Conservation (phyloP, 495 filamentous ascomycete genomes). For the Penicillium silybi region DNA sequence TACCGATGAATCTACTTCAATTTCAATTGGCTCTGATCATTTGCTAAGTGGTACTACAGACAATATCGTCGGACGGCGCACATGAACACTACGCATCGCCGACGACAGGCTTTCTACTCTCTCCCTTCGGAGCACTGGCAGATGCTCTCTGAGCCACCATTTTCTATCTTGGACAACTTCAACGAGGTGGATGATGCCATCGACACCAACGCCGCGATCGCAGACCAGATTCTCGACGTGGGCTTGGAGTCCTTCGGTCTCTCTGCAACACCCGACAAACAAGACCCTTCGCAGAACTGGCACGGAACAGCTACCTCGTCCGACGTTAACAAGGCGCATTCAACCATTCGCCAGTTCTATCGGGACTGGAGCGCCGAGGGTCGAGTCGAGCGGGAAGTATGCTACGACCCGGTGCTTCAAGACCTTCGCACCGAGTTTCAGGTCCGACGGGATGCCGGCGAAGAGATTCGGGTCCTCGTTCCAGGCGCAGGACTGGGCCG, state of each 20-base stretch:
- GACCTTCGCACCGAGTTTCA: slow-evolving; percentile 57
- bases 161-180: slow-evolving; percentile 74
- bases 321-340: slow-evolving; percentile 86
- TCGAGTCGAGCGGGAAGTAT: slow-evolving; percentile 63
- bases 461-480: slow-evolving; percentile 65
- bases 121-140: slow-evolving; percentile 80
- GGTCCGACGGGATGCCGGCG: slow-evolving; percentile 14
- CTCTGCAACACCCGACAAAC: slow-evolving; percentile 24
- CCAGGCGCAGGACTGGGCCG: slow-evolving; percentile 88
- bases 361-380: slow-evolving; percentile 92
- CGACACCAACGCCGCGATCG: slow-evolving; percentile 79
- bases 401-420: slow-evolving; percentile 66
- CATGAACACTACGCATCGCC: slow-evolving; percentile 79
- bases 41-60: slow-evolving; percentile 35
- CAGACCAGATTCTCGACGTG: slow-evolving; percentile 64
- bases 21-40: neutral
- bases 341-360: slow-evolving; percentile 87
- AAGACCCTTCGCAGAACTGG: slow-evolving; percentile 51
- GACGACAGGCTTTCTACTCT: slow-evolving; percentile 86
- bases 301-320: slow-evolving; percentile 56
- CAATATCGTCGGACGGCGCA: slow-evolving; percentile 83
- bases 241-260: slow-evolving; percentile 65
- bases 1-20: neutral
- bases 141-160: slow-evolving; percentile 72
- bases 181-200: slow-evolving; percentile 81